These are phyloP conservation scores for Colletotrichum sansevieriae DNA, from an alignment of 2,329 filamentous ascomycete genomes.

Conservation along the genomic window DNA sequence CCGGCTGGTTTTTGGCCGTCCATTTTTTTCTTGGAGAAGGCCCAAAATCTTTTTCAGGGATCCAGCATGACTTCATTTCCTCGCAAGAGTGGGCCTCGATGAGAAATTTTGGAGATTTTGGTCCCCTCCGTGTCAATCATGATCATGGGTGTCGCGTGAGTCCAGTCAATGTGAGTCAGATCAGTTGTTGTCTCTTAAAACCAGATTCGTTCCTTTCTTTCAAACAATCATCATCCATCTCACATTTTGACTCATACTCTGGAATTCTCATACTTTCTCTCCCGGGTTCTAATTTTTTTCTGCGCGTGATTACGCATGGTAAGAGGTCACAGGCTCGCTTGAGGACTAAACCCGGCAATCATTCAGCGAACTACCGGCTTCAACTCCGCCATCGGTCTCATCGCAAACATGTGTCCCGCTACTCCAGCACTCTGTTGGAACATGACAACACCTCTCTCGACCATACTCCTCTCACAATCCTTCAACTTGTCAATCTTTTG, in stretches of 20 bases:
- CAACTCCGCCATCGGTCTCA: conserved; percentile 26
- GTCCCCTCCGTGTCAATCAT: background rate
- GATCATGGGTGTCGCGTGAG: background rate
- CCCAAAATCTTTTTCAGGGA: conserved; percentile 5
- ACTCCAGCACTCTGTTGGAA: conserved; percentile 12
- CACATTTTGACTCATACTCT: no score
- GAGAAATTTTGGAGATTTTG: background rate
- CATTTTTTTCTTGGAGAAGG: background rate
- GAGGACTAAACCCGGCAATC: no score
- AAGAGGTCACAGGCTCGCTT: no score
- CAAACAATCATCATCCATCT: no score
- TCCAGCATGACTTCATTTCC: conserved; percentile 14
- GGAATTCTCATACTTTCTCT: no score
- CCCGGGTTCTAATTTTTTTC: no score
- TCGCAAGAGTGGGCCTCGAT: background rate
- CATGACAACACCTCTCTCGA: conserved; percentile 9
- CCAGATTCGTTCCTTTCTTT: no score
- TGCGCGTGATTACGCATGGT: no score
- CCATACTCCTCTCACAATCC: conserved; percentile 19
- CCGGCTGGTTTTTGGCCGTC: background rate
- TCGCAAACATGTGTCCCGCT: conserved; percentile 26
- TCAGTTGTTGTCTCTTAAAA: background rate
- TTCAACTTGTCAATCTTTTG: background rate
- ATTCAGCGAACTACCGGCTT: conserved; percentile 2
- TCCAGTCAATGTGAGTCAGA: background rate